Evolutionary conservation across 2,329 filamentous ascomycete species (phyloP), one percentile per base, ranked within the genome.

Genomic region (Aspergillus fumigatiaffinis): DNA sequence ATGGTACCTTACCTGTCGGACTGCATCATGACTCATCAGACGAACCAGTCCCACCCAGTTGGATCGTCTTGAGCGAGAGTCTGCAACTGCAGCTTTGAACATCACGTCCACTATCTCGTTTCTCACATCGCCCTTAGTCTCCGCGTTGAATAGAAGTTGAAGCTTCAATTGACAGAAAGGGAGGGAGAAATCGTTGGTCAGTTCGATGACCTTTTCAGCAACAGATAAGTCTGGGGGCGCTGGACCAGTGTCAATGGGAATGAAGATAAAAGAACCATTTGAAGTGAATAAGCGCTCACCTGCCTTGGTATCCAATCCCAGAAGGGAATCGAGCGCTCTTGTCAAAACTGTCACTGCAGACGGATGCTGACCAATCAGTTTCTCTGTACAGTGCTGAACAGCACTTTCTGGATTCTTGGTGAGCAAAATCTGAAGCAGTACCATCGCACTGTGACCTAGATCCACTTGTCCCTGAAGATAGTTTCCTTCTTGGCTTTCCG

Each of bases 111-210:
- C 67, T 26, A 78, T 69, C 25, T 59, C 66, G 41, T 65, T 69
- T 52, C 63, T 69, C 20, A 69, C 65, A 6, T 68, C 63, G 7
- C 64, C 60, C 20, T 64, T 62, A 8, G 68, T 58, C 23, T 69
- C 69, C 21, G 64, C 66, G 35, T 69, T 68, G 59, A 77, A 75
- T 17, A 76, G 61, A n/a, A 74, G 61, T 53, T 76, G 73, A 10
- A 78, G 65, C 56, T 77, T 77, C 57, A 77, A 59, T 49, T 76
- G 73, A 50, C 74, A 76, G 46, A 76, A 73, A 4, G 76, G 73
- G 26, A 78, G 67, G 9, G 76, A 78, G 56, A 79, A 76, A 54
- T 76, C 70, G 57, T 75, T 71, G 10, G 73, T 72, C 60, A 70
- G 70, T 14, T 65, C 61, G 38, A 76, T 68, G 17, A 74, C 69